Conservation (phyloP, 306 rosid species). For the Malus domestica region ASM211411v1 NC_041794.1:32704001-32704500, state of each 20-base stretch:
- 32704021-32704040: background rate
- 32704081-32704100: background rate
- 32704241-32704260: slow-evolving; percentile 87
- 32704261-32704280: slow-evolving; percentile 96
- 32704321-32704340: background rate
- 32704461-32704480: slow-evolving; percentile 7
- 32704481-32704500: background rate
- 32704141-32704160: slow-evolving; percentile 29
- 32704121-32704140: slow-evolving; percentile 5
- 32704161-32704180: slow-evolving; percentile 91
- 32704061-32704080: background rate
- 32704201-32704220: slow-evolving; percentile 91
- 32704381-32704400: slow-evolving; percentile 45
- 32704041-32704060: background rate
- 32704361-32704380: background rate
- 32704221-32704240: slow-evolving; percentile 98
- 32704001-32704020: background rate
- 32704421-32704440: slow-evolving; percentile 95
- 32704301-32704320: background rate
- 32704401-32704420: slow-evolving; percentile 50
- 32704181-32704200: slow-evolving; percentile 90
- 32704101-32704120: background rate
- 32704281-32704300: slow-evolving; percentile 46
- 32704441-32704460: slow-evolving; percentile 92
- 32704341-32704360: background rate